phyloP scores from a whole-genome alignment of 768 basidiomycete genomes.

The Clitopilus passeckerianus region DNA sequence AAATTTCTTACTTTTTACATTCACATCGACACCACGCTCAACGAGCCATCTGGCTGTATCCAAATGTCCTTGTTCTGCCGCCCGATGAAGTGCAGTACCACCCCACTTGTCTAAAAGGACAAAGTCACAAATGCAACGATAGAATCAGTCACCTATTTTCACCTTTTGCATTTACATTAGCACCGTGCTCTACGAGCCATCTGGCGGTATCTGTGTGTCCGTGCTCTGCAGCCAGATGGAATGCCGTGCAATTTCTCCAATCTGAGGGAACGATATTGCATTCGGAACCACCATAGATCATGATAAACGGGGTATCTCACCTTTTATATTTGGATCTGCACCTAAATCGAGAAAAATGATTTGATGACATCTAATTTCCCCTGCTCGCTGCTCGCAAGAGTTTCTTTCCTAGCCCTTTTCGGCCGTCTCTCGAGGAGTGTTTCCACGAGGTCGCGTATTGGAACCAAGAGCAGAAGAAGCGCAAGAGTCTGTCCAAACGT shows the following conservation, averaged over 20 bases:
- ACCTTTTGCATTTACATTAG: not conserved
- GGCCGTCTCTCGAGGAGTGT: not conserved
- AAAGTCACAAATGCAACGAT: too few relatives aligned
- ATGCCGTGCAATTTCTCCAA: not conserved
- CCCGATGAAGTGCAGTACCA: too few relatives aligned
- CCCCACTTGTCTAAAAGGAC: too few relatives aligned
- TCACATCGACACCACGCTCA: not conserved
- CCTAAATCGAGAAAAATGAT: not conserved
- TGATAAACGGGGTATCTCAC: not conserved
- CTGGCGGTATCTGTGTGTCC: not conserved
- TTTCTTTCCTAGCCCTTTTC: too few relatives aligned
- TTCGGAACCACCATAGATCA: too few relatives aligned
- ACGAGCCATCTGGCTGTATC: not conserved
- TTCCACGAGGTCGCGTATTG: slow-evolving; percentile 1
- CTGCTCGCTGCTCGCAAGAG: not conserved
- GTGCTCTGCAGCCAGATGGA: not conserved
- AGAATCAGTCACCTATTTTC: too few relatives aligned
- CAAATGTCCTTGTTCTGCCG: not conserved
- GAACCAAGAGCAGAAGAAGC: slow-evolving; percentile 4
- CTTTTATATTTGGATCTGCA: not conserved
- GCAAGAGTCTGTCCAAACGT: slow-evolving; percentile 7
- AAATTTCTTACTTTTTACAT: not conserved
- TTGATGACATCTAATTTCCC: not conserved
- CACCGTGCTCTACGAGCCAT: not conserved
- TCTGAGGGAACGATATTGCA: not conserved